phyloP scores from a whole-genome alignment of 208 protist genomes.

The Acanthamoeba rhysodes region DNA sequence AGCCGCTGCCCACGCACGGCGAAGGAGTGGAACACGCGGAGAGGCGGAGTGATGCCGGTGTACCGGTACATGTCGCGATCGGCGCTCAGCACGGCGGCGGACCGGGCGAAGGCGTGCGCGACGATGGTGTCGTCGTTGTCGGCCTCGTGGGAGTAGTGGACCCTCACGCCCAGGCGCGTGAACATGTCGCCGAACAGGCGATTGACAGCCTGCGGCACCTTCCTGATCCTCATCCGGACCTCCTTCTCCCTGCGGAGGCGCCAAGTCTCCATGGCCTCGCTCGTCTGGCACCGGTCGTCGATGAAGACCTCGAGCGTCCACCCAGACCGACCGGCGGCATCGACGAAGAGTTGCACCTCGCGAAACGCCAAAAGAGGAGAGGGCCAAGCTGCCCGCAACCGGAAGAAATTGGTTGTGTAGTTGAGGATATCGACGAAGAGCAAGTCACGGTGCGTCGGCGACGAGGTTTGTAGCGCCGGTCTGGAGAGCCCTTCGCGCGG shows the following conservation, averaged over 20 bases:
- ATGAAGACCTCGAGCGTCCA: conserved; percentile 45
- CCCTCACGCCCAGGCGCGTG: neutral
- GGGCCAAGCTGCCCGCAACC: neutral
- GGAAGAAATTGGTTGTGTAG: neutral
- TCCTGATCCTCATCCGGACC: neutral
- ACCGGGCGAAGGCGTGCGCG: neutral
- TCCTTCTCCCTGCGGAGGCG: neutral
- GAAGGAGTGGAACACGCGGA: conserved; percentile 29
- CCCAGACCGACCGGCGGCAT: neutral
- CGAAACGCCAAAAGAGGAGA: neutral
- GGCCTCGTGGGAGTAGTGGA: conserved; percentile 46
- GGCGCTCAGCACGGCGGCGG: conserved; percentile 31
- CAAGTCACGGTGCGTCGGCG: neutral
- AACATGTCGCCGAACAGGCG: conserved; percentile 50
- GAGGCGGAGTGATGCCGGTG: conserved; percentile 17
- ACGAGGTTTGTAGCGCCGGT: too few relatives aligned
- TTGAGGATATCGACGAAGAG: conserved; percentile 39
- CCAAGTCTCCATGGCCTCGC: neutral
- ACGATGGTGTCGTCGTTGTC: conserved; percentile 59
- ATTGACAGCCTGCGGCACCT: conserved; percentile 24
- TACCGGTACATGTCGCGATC: conserved; percentile 59
- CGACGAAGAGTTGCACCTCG: conserved; percentile 20
- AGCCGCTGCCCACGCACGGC: neutral
- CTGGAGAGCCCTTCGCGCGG: too few relatives aligned
- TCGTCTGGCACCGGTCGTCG: neutral